These are phyloP conservation scores for Neltuma alba DNA, from an alignment of 306 rosid species.

Conservation along the genomic window DNA sequence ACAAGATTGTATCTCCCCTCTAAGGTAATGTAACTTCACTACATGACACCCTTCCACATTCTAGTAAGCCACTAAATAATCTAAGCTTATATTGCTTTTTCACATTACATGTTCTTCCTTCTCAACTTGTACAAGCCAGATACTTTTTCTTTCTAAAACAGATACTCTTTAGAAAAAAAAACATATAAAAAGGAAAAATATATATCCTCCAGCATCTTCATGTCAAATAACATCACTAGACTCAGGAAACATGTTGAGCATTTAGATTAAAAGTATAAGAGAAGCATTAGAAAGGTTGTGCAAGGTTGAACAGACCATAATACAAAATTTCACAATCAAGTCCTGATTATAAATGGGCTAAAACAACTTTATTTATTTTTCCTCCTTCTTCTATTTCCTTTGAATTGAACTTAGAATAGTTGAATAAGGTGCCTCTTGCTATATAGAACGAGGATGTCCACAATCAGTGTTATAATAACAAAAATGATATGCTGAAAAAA, in stretches of 20 bases:
- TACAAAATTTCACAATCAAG: not conserved
- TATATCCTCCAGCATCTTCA: not conserved
- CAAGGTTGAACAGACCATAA: not conserved
- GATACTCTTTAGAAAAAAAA: no score
- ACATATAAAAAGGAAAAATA: not conserved
- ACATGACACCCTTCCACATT: not conserved
- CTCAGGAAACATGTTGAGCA: slow-evolving; percentile 1
- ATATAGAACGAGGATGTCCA: not conserved
- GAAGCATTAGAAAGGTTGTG: not conserved
- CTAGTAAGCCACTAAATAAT: not conserved
- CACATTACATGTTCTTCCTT: not conserved
- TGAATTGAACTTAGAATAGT: not conserved
- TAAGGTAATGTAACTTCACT: not conserved
- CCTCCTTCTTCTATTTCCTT: not conserved
- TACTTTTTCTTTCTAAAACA: not conserved
- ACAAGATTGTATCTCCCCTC: not conserved
- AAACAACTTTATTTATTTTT: not conserved
- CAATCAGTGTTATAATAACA: not conserved
- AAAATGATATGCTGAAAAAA: not conserved
- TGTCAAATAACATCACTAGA: slow-evolving; percentile 7
- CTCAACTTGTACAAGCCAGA: not conserved
- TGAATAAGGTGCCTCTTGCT: not conserved
- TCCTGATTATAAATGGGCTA: not conserved
- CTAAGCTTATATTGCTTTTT: not conserved
- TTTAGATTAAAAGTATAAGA: not conserved